These are phyloP conservation scores for Leccinum solheimii DNA, from an alignment of 1,284 basidiomycete genomes.

Conservation along the genomic window DNA sequence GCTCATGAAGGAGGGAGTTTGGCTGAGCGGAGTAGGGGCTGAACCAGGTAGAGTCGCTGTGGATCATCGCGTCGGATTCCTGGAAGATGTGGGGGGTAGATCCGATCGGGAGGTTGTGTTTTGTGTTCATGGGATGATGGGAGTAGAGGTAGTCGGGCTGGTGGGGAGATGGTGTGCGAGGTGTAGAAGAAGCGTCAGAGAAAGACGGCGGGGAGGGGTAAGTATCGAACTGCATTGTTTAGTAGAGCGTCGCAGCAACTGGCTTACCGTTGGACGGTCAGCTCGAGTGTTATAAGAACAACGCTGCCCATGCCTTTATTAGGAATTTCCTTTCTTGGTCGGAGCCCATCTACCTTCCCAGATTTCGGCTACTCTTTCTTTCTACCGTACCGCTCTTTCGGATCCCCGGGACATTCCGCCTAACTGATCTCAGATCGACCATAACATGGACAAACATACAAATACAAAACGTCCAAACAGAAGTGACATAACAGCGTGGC, in stretches of 20 bases:
- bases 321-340: slow-evolving; percentile 21
- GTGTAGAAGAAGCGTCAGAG: slow-evolving; percentile 58
- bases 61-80: slow-evolving; percentile 41
- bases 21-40: slow-evolving; percentile 39
- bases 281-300: slow-evolving; percentile 37
- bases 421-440: slow-evolving; percentile 32
- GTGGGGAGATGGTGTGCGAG: slow-evolving; percentile 68
- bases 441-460: slow-evolving; percentile 10
- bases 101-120: slow-evolving; percentile 47
- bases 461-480: slow-evolving; percentile 27
- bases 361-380: slow-evolving; percentile 42
- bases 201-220: slow-evolving; percentile 54
- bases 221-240: slow-evolving; percentile 63
- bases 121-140: slow-evolving; percentile 35
- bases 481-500: slow-evolving; percentile 36
- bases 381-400: slow-evolving; percentile 36
- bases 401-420: slow-evolving; percentile 36
- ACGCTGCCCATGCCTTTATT: slow-evolving; percentile 28
- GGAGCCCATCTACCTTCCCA: slow-evolving; percentile 35
- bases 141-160: slow-evolving; percentile 42
- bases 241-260: slow-evolving; percentile 23
- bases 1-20: slow-evolving; percentile 64
- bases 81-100: slow-evolving; percentile 53
- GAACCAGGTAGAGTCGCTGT: slow-evolving; percentile 31
- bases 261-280: slow-evolving; percentile 12